These are phyloP conservation scores for Penicillium egyptiacum DNA, from an alignment of 495 filamentous ascomycete genomes.

Conservation along the genomic window DNA sequence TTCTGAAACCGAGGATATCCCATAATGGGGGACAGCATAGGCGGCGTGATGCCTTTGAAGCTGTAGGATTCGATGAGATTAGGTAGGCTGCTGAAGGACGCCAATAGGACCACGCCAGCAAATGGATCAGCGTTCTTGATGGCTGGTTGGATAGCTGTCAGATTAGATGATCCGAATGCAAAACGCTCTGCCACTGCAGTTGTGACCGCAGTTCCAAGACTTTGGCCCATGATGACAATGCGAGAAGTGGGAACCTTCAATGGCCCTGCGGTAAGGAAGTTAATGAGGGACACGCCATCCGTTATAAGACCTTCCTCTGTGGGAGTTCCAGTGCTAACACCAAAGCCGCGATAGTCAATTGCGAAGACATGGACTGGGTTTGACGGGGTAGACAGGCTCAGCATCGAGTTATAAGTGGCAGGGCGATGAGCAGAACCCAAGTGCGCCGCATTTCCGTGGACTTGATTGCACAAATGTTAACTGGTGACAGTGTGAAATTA, in stretches of 20 bases:
- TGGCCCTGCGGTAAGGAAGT: constrained; percentile 52
- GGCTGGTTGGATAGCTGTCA: constrained; percentile 37
- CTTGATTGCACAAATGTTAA: constrained; percentile 19
- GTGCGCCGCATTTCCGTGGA: constrained; percentile 52
- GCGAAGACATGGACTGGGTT: constrained; percentile 64
- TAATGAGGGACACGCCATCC: constrained; percentile 70
- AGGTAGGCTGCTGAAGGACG: constrained; percentile 74
- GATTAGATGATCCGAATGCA: constrained; percentile 44
- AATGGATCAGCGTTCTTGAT: constrained; percentile 50
- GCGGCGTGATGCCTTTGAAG: constrained; percentile 74
- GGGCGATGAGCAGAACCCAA: constrained; percentile 47
- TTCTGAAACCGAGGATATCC: constrained; percentile 53
- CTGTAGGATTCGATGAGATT: constrained; percentile 70
- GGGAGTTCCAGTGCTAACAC: constrained; percentile 73
- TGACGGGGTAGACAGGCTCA: constrained; percentile 46
- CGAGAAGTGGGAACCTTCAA: constrained; percentile 59
- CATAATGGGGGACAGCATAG: constrained; percentile 72
- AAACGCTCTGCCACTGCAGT: constrained; percentile 70
- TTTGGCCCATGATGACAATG: constrained; percentile 85
- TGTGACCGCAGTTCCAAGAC: constrained; percentile 83
- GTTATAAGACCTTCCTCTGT: constrained; percentile 79
- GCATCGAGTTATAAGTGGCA: constrained; percentile 40
- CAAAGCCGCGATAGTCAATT: constrained; percentile 91
- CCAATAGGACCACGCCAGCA: constrained; percentile 74
- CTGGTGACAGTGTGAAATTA: neutral